These are phyloP conservation scores for Acmispon strigosus DNA, from an alignment of 306 rosid genomes.

Conservation along the genomic window DNA sequence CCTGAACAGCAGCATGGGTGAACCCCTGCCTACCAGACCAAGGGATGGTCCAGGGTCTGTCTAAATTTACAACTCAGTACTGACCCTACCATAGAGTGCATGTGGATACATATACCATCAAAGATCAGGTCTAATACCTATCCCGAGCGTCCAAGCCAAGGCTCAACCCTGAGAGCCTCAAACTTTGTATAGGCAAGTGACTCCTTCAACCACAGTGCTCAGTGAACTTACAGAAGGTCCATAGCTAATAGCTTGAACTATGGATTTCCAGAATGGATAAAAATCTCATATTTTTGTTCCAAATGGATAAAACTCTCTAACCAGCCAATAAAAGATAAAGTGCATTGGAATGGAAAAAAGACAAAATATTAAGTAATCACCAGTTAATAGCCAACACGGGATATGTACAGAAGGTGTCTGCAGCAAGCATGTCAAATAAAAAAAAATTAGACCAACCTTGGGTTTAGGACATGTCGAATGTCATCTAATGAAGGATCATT, in stretches of 20 bases:
- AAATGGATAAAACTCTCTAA: background rate
- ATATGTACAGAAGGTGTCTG: background rate
- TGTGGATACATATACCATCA: background rate
- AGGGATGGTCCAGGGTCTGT: too few relatives aligned
- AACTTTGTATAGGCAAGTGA: background rate
- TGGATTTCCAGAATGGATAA: background rate
- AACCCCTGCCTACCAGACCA: background rate
- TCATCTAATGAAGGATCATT: slow-evolving; percentile 96
- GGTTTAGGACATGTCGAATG: slow-evolving; percentile 89
- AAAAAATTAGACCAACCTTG: slow-evolving; percentile 51
- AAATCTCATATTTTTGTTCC: background rate
- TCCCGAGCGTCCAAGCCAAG: background rate
- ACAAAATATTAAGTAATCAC: background rate
- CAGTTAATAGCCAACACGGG: background rate
- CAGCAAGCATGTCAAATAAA: slow-evolving; percentile 11
- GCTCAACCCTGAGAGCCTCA: background rate
- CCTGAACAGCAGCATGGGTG: background rate
- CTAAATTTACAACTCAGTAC: too few relatives aligned
- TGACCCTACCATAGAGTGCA: background rate
- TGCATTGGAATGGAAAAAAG: background rate
- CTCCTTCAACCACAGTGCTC: background rate
- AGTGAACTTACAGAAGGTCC: background rate
- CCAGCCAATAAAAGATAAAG: background rate
- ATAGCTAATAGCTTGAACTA: background rate
- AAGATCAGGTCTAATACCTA: background rate